phyloP scores from a whole-genome alignment of 192 early-diverging fungal genomes.

The Chytriomyces sp. region DNA sequence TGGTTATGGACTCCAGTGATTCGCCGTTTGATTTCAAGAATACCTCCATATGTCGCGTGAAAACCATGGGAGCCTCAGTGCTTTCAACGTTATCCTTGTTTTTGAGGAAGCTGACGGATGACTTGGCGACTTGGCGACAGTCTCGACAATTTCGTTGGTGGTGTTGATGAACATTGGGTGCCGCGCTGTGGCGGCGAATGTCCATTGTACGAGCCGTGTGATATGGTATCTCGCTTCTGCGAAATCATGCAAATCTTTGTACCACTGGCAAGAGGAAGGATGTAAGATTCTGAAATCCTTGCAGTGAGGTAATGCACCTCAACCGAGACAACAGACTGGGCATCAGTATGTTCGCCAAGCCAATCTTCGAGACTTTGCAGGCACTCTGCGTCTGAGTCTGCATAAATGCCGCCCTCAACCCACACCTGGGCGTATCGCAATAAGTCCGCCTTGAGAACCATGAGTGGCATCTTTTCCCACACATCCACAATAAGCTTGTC shows the following conservation, averaged over 20 bases:
- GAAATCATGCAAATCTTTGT: background rate
- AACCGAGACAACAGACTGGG: background rate
- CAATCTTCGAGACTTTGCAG: background rate
- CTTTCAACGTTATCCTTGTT: conserved; percentile 12
- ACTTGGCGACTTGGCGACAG: background rate
- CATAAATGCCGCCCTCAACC: conserved; percentile 19
- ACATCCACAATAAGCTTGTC: background rate
- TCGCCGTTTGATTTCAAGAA: conserved; percentile 9
- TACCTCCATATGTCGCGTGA: background rate
- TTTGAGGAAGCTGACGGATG: background rate
- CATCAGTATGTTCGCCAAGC: background rate
- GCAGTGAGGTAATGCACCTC: background rate
- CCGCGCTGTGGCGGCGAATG: conserved; percentile 9
- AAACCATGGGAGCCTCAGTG: conserved; percentile 16
- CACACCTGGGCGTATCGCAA: conserved; percentile 32
- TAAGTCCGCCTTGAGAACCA: conserved; percentile 21
- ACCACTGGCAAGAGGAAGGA: conserved; percentile 11
- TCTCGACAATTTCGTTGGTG: background rate
- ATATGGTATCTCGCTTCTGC: background rate
- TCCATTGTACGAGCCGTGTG: conserved; percentile 27
- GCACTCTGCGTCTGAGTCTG: conserved; percentile 29
- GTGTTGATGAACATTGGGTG: conserved; percentile 8
- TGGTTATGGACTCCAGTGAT: background rate
- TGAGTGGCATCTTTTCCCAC: conserved; percentile 15
- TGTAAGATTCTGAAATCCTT: background rate